These are phyloP conservation scores for Xylaria palmicola DNA, from an alignment of 495 filamentous ascomycete species.

Conservation along the genomic window DNA sequence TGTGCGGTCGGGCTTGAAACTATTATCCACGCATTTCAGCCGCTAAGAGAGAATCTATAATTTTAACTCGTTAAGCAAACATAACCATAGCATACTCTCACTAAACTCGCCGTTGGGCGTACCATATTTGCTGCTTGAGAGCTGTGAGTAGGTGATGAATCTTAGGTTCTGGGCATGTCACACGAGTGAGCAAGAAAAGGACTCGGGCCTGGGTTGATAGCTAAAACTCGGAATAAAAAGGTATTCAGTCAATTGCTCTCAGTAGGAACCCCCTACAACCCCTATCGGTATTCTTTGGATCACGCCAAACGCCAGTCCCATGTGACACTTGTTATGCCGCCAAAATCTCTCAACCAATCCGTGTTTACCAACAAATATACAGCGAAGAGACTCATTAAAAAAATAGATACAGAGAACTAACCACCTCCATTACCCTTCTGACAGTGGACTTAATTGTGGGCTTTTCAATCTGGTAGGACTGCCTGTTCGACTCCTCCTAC, in stretches of 20 bases:
- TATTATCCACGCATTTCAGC: too few species aligned
- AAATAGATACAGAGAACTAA: constrained; percentile 21
- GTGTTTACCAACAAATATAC: background rate
- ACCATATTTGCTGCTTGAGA: too few species aligned
- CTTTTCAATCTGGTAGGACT: constrained; percentile 67
- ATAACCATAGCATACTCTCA: too few species aligned
- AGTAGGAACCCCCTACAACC: background rate
- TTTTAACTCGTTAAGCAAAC: too few species aligned
- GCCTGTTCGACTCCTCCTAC: constrained; percentile 58
- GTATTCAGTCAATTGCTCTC: background rate
- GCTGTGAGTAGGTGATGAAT: too few species aligned
- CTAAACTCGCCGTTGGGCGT: too few species aligned
- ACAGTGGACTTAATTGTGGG: constrained; percentile 54
- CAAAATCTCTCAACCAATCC: background rate
- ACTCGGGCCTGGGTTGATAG: too few species aligned
- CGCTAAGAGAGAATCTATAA: too few species aligned
- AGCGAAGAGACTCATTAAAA: constrained; percentile 13
- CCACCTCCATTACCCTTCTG: constrained; percentile 30
- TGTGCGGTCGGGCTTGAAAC: too few species aligned
- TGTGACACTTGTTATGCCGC: constrained; percentile 10
- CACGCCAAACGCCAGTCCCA: constrained; percentile 19
- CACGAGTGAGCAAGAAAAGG: too few species aligned
- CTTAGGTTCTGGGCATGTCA: too few species aligned
- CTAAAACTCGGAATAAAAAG: background rate
- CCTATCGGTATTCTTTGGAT: background rate